phyloP scores from a whole-genome alignment of 1,284 basidiomycete species.

The Tausonia pullulans region DNA sequence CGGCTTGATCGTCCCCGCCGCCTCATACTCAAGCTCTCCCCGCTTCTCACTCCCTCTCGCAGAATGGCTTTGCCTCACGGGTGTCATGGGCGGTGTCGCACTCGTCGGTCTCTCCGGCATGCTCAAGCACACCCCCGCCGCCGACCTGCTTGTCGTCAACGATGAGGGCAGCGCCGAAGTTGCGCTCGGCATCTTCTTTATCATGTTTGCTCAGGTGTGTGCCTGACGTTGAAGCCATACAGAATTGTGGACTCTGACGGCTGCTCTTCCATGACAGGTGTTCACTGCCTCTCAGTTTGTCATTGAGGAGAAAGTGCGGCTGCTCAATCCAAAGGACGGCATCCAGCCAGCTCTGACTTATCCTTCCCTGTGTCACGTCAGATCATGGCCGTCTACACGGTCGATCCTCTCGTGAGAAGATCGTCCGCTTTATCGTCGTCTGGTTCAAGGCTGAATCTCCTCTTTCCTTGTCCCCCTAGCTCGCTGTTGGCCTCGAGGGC shows the following conservation, averaged over 20 bases:
- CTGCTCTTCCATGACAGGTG: too few species aligned
- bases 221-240: too few species aligned
- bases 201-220: constrained; percentile 60
- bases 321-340: constrained; percentile 70
- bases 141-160: neutral
- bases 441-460: too few species aligned
- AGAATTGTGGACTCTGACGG: too few species aligned
- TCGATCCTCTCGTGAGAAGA: constrained; percentile 58
- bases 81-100: constrained; percentile 81
- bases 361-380: constrained; percentile 41
- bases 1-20: too few species aligned
- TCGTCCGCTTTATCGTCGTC: constrained; percentile 6
- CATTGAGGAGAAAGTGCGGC: constrained; percentile 30
- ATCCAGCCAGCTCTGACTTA: neutral
- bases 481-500: constrained; percentile 91
- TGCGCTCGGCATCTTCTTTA: constrained; percentile 62
- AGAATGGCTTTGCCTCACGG: constrained; percentile 73
- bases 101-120: constrained; percentile 88
- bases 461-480: constrained; percentile 17
- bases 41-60: too few species aligned
- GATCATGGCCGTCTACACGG: constrained; percentile 75
- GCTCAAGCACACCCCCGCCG: constrained; percentile 34
- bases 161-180: constrained; percentile 32
- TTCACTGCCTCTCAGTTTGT: constrained; percentile 21
- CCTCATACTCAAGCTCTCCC: too few species aligned